Percentiles rank a stretch among this genome's conserved stretches.
Evolutionary conservation across 2,329 filamentous ascomycete species (phyloP).

Genomic region (Scedosporium aurantiacum): DNA sequence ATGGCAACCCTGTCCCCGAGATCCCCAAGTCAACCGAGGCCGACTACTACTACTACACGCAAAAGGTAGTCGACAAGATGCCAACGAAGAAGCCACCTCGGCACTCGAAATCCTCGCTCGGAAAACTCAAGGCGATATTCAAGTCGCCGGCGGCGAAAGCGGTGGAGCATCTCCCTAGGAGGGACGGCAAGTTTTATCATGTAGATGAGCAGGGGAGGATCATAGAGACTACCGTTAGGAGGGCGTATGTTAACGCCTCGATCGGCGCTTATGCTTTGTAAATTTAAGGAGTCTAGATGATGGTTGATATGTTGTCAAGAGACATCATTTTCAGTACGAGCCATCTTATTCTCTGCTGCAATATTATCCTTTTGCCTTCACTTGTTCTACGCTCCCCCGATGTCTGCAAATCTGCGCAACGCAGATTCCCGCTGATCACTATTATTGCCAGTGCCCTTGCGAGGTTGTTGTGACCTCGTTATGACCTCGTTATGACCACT

Average conservation of each 20-base stretch:
- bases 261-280: neutral
- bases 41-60: slow-evolving; percentile 9
- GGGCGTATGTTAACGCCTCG: slow-evolving; percentile 1
- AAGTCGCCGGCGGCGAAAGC: slow-evolving; percentile 10
- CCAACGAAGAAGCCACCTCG: slow-evolving; percentile 4
- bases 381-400: too few relatives aligned
- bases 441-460: too few relatives aligned
- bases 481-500: too few relatives aligned
- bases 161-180: slow-evolving; percentile 6
- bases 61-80: slow-evolving; percentile 9
- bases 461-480: too few relatives aligned
- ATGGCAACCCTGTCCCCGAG: neutral
- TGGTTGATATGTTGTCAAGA: neutral
- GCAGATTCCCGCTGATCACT: too few relatives aligned
- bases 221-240: slow-evolving; percentile 9
- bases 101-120: slow-evolving; percentile 5
- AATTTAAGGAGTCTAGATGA: neutral
- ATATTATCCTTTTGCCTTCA: too few relatives aligned
- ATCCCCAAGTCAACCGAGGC: neutral
- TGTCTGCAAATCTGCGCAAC: too few relatives aligned
- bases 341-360: too few relatives aligned
- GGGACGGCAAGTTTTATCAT: slow-evolving; percentile 11
- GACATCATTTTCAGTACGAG: too few relatives aligned
- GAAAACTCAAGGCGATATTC: slow-evolving; percentile 8
- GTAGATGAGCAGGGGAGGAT: slow-evolving; percentile 8